Evolutionary conservation across 345 rosid genomes (phyloP), one percentile per base, ranked within the genome.

Genomic region (Noccaea caerulescens): DNA sequence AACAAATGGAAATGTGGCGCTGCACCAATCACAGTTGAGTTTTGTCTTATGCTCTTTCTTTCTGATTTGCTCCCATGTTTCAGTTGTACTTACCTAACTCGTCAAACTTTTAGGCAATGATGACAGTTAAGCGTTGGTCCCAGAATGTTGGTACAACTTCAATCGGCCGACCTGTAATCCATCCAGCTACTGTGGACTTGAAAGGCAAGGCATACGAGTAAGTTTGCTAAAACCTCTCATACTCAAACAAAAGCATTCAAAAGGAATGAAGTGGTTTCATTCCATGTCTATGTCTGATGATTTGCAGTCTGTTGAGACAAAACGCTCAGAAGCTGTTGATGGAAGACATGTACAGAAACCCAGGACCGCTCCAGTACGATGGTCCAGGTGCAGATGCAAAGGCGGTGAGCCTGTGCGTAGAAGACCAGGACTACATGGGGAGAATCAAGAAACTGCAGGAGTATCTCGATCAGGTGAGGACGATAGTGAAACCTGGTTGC

Each of bases 351-450:
- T 94, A 94, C 83, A 88, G 99, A 80, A 94, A 94, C 80, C 97
- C 99, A 10, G 97, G 96, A 59, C 23, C 23, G 30, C 30, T 94
- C 69, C 99, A 94, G 72, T 94, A 82, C 42, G 96, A 91, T 61
- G 99, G 97, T 56, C 97, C 96, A 43, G 99, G 99, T 50, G 86
- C 91, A 37, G 99, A 94, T 79, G 81, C 93, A 41, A 94, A 84
- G 83, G 85, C 95, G 6, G 72, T 89, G 55, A 81, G 79, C 55
- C 84, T 91, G 25, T 89, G 89, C 55, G 96, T 94, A 57, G 99
- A 94, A 83, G 99, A 94, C 74, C 93, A 87, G 72, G 99, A 94
- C 80, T 94, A 94, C 87, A 91, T 91, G 96, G 99, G 99, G 32
- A 84, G 96, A 69, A 91, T 91, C 72, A 91, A 91, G 87, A 76